These are phyloP conservation scores for Neurospora hispaniola DNA, from an alignment of 495 filamentous ascomycete genomes.

Conservation along the genomic window DNA sequence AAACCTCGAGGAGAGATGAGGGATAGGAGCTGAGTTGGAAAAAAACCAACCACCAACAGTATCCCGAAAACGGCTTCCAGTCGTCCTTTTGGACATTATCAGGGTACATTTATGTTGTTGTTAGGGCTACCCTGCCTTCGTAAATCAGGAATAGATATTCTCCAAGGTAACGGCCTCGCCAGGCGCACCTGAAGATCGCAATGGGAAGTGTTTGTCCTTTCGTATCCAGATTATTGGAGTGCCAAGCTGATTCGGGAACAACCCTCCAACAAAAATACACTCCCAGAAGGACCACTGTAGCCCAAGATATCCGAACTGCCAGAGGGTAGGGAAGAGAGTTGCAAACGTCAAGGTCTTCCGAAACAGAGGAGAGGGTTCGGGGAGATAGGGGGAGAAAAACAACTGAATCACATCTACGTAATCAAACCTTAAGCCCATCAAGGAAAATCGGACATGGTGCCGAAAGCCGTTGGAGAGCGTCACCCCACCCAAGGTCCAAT, in stretches of 20 bases:
- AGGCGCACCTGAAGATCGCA: not conserved
- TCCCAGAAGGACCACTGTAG: not conserved
- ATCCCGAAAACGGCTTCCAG: not conserved
- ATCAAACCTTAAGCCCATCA: not conserved
- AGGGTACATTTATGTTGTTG: not conserved
- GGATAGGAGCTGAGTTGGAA: not conserved
- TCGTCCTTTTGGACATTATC: not conserved
- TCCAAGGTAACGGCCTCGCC: not conserved
- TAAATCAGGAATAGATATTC: not conserved
- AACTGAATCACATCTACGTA: not conserved
- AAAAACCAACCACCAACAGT: not conserved
- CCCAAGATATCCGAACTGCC: not conserved
- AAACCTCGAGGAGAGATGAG: not conserved
- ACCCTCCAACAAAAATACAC: not conserved
- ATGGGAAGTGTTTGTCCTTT: not conserved
- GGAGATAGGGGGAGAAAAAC: not conserved
- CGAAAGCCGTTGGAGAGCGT: not conserved
- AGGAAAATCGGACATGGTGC: not conserved
- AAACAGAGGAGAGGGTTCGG: not conserved
- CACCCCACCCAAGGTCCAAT: not conserved
- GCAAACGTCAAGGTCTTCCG: not conserved
- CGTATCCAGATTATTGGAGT: not conserved
- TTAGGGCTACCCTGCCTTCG: not conserved
- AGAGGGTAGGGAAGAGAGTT: not conserved
- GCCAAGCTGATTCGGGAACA: not conserved